Evolutionary conservation across 164 flowering plant genomes (phyloP).

Genomic region (Stephania japonica): DNA sequence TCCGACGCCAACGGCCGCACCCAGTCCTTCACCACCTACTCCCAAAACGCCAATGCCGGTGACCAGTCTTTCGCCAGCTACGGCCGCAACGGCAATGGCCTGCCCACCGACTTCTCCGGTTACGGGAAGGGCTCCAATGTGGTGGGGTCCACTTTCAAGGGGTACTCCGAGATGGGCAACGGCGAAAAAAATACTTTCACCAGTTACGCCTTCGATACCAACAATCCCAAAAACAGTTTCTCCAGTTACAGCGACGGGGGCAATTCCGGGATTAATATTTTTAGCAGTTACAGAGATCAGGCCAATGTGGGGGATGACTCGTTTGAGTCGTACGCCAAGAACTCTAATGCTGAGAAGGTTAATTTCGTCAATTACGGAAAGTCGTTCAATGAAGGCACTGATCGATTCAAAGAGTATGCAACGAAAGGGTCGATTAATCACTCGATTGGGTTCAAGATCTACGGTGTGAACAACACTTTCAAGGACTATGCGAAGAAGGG

Average conservation of each 20-base stretch:
- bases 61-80: constrained; percentile 47
- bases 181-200: constrained; percentile 55
- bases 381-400: constrained; percentile 54
- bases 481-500: constrained; percentile 37
- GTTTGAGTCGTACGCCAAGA: constrained; percentile 60
- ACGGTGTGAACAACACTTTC: constrained; percentile 47
- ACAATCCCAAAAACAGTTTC: constrained; percentile 56
- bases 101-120: constrained; percentile 34
- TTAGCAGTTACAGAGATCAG: constrained; percentile 50
- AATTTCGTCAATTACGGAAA: constrained; percentile 65
- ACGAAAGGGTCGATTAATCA: constrained; percentile 29
- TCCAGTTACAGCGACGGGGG: constrained; percentile 48
- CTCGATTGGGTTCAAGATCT: constrained; percentile 42
- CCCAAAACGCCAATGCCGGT: constrained; percentile 53
- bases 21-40: constrained; percentile 44
- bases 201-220: constrained; percentile 39
- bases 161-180: constrained; percentile 50
- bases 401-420: constrained; percentile 64
- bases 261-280: constrained; percentile 34
- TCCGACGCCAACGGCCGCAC: constrained; percentile 39
- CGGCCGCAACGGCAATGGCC: constrained; percentile 48
- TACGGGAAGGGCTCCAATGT: constrained; percentile 49
- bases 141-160: constrained; percentile 44
- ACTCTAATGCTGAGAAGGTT: constrained; percentile 37
- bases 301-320: constrained; percentile 69